Evolutionary conservation across 768 basidiomycete genomes (phyloP).

Genomic region (Rhizopogon vesiculosus): DNA sequence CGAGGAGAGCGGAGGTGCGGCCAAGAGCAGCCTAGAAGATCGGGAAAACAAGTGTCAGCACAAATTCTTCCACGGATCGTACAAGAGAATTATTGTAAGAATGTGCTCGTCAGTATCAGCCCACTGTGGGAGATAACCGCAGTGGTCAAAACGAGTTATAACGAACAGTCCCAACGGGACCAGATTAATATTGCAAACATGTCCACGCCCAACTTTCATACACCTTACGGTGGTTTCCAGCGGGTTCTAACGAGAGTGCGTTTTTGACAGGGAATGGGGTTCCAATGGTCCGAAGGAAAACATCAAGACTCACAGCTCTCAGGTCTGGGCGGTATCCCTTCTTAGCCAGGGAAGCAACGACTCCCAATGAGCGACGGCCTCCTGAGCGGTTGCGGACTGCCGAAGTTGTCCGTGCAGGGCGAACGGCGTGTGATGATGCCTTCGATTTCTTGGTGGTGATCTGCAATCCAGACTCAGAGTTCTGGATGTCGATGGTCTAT

Average conservation of each 20-base stretch:
- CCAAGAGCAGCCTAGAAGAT: constrained; percentile 63
- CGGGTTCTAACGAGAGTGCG: constrained; percentile 93
- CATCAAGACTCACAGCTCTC: constrained; percentile 53
- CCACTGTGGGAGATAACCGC: constrained; percentile 24
- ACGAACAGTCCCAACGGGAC: constrained; percentile 19
- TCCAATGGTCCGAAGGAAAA: background rate
- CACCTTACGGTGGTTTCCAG: constrained; percentile 58
- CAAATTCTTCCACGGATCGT: constrained; percentile 44
- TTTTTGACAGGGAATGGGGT: constrained; percentile 11
- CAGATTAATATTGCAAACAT: constrained; percentile 73
- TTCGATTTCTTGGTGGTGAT: constrained; percentile 65
- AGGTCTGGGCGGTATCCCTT: constrained; percentile 77
- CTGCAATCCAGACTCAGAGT: constrained; percentile 50
- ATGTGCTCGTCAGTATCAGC: constrained; percentile 20
- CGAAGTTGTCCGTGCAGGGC: constrained; percentile 41
- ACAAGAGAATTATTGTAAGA: background rate
- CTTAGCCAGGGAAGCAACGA: constrained; percentile 55
- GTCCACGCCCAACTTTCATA: constrained; percentile 92
- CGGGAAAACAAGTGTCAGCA: constrained; percentile 14
- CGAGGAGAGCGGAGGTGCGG: constrained; percentile 68
- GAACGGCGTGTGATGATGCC: constrained; percentile 47
- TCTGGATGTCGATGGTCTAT: constrained; percentile 64
- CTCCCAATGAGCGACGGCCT: constrained; percentile 62
- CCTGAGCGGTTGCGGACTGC: constrained; percentile 67
- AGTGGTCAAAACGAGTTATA: constrained; percentile 17